Base-by-base conservation (phyloP, 2,329 filamentous ascomycete species). In the Fusarium pilosicola region DNA sequence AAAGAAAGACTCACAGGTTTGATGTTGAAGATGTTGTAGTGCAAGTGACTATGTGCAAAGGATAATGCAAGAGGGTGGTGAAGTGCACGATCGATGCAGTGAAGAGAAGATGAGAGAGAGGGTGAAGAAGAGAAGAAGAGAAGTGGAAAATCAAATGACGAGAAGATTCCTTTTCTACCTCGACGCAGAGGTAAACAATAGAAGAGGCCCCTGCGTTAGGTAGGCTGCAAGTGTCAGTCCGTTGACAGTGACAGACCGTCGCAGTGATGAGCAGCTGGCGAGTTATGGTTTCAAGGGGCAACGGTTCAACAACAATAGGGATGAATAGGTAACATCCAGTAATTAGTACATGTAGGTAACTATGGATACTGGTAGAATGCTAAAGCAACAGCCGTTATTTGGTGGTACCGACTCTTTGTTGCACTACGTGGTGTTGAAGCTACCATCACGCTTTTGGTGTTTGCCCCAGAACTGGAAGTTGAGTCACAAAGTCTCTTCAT, bases 251-350 rank as follows among this genome's bases (percentile, higher is more conserved):
- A 28, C 42, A 20, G 55, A 49, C 68, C 57, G 56, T 41, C 56
- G 24, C 69, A 70, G 66, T 65, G 64, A 42, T 48, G 42, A 55
- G 71, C 68, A 38, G 65, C 63, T 64, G 55, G 34, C 48, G 36
- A 56, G 44, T n/a, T 59, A 34, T 65, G 42, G 63, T 74, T 65
- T 64, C 59, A 65, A 72, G 68, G 71, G 71, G 71, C 68, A 74
- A 72, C 71, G 30, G 57, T 58, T 69, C 14, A 51, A 58, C 49
- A 62, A 59, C 48, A 62, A 56, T 44, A 22, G 42, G 24, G 44
- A 62, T 67, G 44, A 71, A 57, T 56, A 46, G 48, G 56, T 34
- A 52, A 46, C 44, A 51, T 49, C 32, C 22, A 54, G 17, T 20
- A 20, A 24, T 32, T 15, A 38, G 3, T 28, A 6, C 17, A 30